Conservation (phyloP, 192 early-diverging fungal species). For the Coemansia sp. region DNA sequence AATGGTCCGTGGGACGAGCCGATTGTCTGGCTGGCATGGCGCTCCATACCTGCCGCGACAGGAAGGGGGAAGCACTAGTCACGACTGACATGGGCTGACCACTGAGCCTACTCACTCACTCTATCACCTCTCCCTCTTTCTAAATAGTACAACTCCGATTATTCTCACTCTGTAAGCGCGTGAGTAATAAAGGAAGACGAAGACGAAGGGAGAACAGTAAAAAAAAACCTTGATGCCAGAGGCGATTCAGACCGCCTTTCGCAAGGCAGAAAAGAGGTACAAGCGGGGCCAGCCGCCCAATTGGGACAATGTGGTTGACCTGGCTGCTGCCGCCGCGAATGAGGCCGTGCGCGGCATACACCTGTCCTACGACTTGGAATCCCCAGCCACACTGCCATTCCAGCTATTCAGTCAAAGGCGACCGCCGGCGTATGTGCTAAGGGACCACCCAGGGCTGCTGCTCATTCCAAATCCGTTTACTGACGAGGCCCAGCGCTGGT, state of each 20-base stretch:
- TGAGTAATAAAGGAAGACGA: neutral
- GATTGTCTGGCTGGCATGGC: neutral
- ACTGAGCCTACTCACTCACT: neutral
- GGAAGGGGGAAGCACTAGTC: neutral
- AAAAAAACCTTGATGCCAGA: conserved; percentile 6
- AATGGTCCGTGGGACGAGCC: neutral
- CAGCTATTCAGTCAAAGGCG: conserved; percentile 26
- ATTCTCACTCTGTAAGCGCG: conserved; percentile 4
- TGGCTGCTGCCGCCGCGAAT: conserved; percentile 17
- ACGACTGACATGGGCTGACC: neutral
- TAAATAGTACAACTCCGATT: conserved; percentile 6
- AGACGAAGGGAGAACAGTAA: neutral
- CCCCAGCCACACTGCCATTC: conserved; percentile 24
- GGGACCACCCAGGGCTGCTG: conserved; percentile 68
- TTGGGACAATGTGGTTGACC: conserved; percentile 61
- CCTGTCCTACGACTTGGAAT: conserved; percentile 31
- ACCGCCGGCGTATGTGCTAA: conserved; percentile 43
- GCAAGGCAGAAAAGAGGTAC: conserved; percentile 67
- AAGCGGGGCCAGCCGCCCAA: conserved; percentile 59
- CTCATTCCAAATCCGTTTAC: conserved; percentile 80
- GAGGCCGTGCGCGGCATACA: conserved; percentile 23
- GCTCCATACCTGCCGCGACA: neutral
- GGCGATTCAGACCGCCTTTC: conserved; percentile 67
- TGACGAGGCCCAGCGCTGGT: conserved; percentile 65
- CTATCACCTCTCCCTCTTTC: neutral